Base-by-base conservation (phyloP, 306 rosid species). In the Cicer yamashitae region DNA sequence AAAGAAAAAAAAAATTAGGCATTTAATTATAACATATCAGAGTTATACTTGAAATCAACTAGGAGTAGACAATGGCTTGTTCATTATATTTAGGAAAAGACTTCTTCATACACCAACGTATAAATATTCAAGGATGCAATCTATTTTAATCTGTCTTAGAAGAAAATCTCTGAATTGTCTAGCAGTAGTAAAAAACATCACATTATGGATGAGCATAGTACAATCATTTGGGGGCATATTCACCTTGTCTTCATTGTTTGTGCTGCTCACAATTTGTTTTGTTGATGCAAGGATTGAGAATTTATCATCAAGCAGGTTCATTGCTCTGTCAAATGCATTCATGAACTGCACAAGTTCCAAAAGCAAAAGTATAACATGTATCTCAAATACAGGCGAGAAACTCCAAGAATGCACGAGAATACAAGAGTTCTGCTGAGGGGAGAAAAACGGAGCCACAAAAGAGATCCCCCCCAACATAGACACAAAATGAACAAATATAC, bases 271-370 rank as follows among this genome's bases (percentile, higher is more conserved):
- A 22, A 91, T 91, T 80, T 91, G 97, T 85, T 91, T 90, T 15
- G 86, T 67, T 70, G 97, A 94, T 39, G 88, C 84, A 8, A 94
- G 88, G 86, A 94, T 90, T 47, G 89, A 78, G 73, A 85, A 91
- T 73, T 86, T 83, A 75, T 91, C 94, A 77, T 94, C 98, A 63
- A 94, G 97, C 75, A 87, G 80, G 84, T 94, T 90, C 96, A 94
- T 94, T 77, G 93, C 96, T 72, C 85, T 81, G 88, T 94, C 96
- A 85, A 94, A 94, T 54, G 93, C 94, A 78, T 94, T 90, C 96
- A 94, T 79, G 86, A 90, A 87, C 98, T 94, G 91, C 75, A 85
- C 81, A 83, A 64, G 67, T 81, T 77, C 77, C 73, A 74, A 71
- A 82, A 10, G 68, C 10, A 73, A 57, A 66, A 81, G 37, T 20